Evolutionary conservation across 441 rosid species (phyloP).

Genomic region (Erysimum cheiri): DNA sequence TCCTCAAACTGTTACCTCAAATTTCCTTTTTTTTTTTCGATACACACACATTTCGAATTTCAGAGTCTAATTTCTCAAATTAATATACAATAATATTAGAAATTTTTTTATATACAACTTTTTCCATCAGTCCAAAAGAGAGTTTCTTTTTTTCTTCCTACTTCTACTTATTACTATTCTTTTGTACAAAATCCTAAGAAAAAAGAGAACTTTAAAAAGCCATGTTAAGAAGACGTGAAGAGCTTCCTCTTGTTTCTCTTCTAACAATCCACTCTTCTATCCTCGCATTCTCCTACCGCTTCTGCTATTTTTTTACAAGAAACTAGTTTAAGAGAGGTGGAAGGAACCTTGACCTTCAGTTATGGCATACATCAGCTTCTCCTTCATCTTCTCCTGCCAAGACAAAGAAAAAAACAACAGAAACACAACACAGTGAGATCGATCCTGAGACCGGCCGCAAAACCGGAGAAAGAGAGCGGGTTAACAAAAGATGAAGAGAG

Average conservation of each 20-base stretch:
- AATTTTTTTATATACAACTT: constrained; percentile 19
- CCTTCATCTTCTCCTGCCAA: constrained; percentile 94
- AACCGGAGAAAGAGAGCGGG: not conserved
- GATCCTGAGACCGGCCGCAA: constrained; percentile 22
- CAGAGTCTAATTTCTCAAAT: constrained; percentile 2
- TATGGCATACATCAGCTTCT: constrained; percentile 89
- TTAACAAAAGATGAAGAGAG: constrained; percentile 23
- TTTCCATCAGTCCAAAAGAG: constrained; percentile 15
- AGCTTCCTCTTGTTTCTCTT: constrained; percentile 37
- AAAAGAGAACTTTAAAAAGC: constrained; percentile 2
- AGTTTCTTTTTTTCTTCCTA: constrained; percentile 19
- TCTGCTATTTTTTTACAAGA: constrained; percentile 36
- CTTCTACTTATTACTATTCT: constrained; percentile 32
- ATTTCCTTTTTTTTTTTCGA: not conserved
- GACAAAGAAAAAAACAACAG: not conserved
- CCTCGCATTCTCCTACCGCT: constrained; percentile 29
- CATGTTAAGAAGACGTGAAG: constrained; percentile 29
- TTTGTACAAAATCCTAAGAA: constrained; percentile 39
- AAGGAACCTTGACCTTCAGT: constrained; percentile 98
- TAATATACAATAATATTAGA: constrained; percentile 19
- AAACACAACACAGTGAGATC: constrained; percentile 19
- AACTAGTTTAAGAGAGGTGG: constrained; percentile 73
- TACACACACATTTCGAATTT: not conserved
- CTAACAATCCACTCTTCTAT: constrained; percentile 28
- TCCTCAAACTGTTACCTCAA: not conserved